These are phyloP conservation scores for Zygosaccharomyces sapae DNA, from an alignment of 1,139 yeast genomes.

Conservation along the genomic window DNA sequence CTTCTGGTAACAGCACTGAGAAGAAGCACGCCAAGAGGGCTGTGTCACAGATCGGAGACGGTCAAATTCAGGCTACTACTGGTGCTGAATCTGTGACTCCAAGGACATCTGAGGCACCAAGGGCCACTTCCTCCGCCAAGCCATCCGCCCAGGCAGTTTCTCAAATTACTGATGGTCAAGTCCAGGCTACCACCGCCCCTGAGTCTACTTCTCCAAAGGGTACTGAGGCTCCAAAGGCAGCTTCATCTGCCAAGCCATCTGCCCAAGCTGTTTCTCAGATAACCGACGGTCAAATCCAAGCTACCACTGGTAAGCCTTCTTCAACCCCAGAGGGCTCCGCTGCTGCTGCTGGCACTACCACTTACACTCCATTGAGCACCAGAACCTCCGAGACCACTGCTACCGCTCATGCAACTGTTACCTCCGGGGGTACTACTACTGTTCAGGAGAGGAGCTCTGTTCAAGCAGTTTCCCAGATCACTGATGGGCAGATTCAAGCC, in stretches of 20 bases:
- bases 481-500: constrained; percentile 16
- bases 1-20: constrained; percentile 30
- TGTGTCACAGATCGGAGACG: constrained; percentile 53
- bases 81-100: constrained; percentile 38
- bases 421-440: constrained; percentile 32
- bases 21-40: constrained; percentile 41
- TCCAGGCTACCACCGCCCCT: constrained; percentile 11
- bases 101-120: constrained; percentile 40
- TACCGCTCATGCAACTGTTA: constrained; percentile 22
- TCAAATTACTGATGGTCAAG: constrained; percentile 10
- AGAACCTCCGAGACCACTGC: constrained; percentile 37
- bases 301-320: constrained; percentile 44
- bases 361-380: constrained; percentile 38
- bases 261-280: constrained; percentile 50
- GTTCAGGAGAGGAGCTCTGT: constrained; percentile 31
- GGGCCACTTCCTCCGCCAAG: constrained; percentile 56
- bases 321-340: constrained; percentile 18
- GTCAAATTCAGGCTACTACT: constrained; percentile 49
- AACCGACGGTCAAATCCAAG: constrained; percentile 62
- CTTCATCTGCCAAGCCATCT: constrained; percentile 31
- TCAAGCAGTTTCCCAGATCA: constrained; percentile 12
- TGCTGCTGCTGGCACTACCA: constrained; percentile 12
- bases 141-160: constrained; percentile 5
- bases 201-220: no score
- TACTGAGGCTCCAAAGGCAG: constrained; percentile 13